Base-by-base conservation (phyloP, 2,329 filamentous ascomycete species). In the Epichloe aotearoae region DNA sequence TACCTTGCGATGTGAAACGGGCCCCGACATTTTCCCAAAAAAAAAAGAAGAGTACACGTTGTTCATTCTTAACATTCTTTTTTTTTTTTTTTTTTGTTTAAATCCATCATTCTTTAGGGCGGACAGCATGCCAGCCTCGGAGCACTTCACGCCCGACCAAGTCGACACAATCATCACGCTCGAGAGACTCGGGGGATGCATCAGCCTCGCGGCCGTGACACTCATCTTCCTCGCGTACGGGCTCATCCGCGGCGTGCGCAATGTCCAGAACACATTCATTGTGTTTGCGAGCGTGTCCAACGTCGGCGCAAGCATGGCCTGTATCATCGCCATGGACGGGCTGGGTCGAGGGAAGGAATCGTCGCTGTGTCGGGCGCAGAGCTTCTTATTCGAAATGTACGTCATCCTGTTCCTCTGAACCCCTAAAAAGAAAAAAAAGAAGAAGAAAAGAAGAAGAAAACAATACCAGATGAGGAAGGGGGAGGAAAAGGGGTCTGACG, bases 271-370 rank as follows among this genome's bases (percentile, higher is more conserved):
- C 58, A 78, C 76, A 1, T 82, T 82, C 55, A 80, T 82, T 47
- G 69, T 80, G 23, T 80, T 80, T 57, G 78, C 78, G 5, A 80
- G 77, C 19, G 69, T 80, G 26, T 74, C 77, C 53, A 82, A 82
- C 55, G 64, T 80, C 4, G 77, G 77, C 2, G 77, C 78, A 12
- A 78, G 77, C 56, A 67, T 75, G 42, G 86, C 83, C 11, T 88
- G 84, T 46, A 69, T 88, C 26, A 87, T 90, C 46, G 84, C 83
- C 5, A 77, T 80, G 50, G 76, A 80, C 15, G 84, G 83, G 1
- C 72, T 89, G 40, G 60, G 66, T 1, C 67, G 67, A 37, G 80
- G 80, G 1, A 66, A 70, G 19, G 63, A 67, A 0, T 79, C 76
- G 33, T 60, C 74, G 2, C 66, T 90, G 5, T 93, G 79, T 57